phyloP scores from a whole-genome alignment of 306 rosid genomes.

The Inga laurina region DNA sequence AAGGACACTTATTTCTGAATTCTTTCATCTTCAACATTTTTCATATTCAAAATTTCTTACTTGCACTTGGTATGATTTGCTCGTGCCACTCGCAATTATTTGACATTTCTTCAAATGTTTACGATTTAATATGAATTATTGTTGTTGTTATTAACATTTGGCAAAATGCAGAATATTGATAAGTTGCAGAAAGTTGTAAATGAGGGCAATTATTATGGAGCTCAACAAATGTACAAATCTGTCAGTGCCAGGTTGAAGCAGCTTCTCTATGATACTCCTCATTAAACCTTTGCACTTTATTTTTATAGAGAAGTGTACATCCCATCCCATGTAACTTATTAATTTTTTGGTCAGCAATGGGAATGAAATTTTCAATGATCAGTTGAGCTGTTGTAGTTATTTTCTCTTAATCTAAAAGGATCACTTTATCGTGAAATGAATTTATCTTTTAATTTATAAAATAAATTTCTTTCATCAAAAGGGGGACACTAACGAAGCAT shows the following conservation, averaged over 20 bases:
- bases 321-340: slow-evolving; percentile 7
- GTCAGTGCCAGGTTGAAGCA: slow-evolving; percentile 71
- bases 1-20: slow-evolving; percentile 4
- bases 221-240: slow-evolving; percentile 97
- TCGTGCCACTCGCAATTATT: not conserved
- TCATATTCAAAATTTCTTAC: not conserved
- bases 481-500: slow-evolving; percentile 30
- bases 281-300: not conserved
- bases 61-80: not conserved
- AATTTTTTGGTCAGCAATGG: not conserved
- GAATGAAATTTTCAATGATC: slow-evolving; percentile 1
- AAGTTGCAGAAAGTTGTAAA: slow-evolving; percentile 74
- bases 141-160: not conserved
- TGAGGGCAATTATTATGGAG: slow-evolving; percentile 84
- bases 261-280: slow-evolving; percentile 9
- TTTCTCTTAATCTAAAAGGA: slow-evolving; percentile 13
- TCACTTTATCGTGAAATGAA: slow-evolving; percentile 2
- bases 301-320: slow-evolving; percentile 1
- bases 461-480: slow-evolving; percentile 21
- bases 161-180: slow-evolving; percentile 68
- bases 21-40: not conserved
- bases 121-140: not conserved
- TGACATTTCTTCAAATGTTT: not conserved
- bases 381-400: slow-evolving; percentile 3
- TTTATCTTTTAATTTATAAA: not conserved